Evolutionary conservation across 441 rosid genomes (phyloP), one percentile per base, ranked within the genome.

Genomic region (Daphne laureola): DNA sequence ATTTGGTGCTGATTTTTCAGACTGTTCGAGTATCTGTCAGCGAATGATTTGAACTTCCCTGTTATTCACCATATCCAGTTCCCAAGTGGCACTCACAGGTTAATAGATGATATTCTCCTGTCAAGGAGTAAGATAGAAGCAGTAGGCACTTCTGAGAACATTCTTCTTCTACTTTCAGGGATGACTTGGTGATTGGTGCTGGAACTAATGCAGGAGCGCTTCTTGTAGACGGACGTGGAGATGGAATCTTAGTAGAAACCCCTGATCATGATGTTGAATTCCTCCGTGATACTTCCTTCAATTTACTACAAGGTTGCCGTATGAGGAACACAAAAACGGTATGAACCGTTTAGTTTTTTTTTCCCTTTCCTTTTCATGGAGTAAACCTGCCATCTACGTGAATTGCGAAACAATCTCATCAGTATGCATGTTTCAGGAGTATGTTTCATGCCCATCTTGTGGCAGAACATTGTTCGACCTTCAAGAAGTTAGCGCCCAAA

Each of bases 321-420:
- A 92, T 92, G 98, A 82, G 98, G 49, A 92, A 89, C 58, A 92
- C 97, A 18, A 92, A 92, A 68, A 92, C 98, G 72, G 98, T 92
- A 84, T 38, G 78, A 50, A 18, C 51, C 53, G 45, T 25, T 25
- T 43, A 7, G 11, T 31, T 9, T 31, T 6, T 16, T 55, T 1
- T 0, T 31, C 4, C 11, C 38, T 31, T 9, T 31, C 38, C 8
- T 31, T 31, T 6, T 6, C 9, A 31, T 9, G 11, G 38, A 31
- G 38, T 31, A 31, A 31, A 31, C 9, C 38, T 31, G 38, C 38
- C 38, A 31, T 31, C 8, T 31, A 31, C 38, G 7, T 7, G 38
- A 31, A 31, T 31, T 1, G 7, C 38, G 11, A 31, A 31, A 31
- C 38, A 31, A 5, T 31, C 2, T 31, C 38, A 9, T 31, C 51